Evolutionary conservation across 2,329 filamentous ascomycete species (phyloP).

Genomic region (Elsinoe perseae): DNA sequence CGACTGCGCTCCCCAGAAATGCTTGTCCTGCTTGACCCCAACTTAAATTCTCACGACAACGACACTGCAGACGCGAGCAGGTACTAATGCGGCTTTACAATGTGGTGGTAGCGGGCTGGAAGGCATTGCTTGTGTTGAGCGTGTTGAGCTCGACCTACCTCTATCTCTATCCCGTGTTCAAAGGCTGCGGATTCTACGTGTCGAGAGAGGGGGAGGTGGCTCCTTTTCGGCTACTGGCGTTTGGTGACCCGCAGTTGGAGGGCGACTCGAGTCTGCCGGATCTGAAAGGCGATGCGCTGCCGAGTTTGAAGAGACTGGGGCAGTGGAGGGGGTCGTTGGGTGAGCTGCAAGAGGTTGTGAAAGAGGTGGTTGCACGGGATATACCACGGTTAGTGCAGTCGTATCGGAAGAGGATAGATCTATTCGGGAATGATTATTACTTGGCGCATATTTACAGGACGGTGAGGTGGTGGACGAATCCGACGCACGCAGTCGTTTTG

Average conservation of each 20-base stretch:
- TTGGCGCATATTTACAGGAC: constrained; percentile 85
- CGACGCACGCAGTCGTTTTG: constrained; percentile 80
- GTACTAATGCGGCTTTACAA: constrained; percentile 42
- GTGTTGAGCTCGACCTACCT: constrained; percentile 66
- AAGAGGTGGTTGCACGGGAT: constrained; percentile 44
- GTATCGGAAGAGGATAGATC: constrained; percentile 71
- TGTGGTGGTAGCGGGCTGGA: constrained; percentile 39
- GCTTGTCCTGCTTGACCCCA: neutral
- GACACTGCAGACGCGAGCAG: neutral
- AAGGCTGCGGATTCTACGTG: constrained; percentile 68
- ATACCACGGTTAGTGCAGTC: constrained; percentile 59
- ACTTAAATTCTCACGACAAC: neutral
- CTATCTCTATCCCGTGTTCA: constrained; percentile 78
- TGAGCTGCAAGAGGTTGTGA: constrained; percentile 19
- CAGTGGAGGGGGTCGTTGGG: constrained; percentile 10
- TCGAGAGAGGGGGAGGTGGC: constrained; percentile 37
- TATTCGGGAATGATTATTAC: constrained; percentile 91
- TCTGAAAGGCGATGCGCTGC: constrained; percentile 38
- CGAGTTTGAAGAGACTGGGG: constrained; percentile 28
- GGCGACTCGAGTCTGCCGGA: constrained; percentile 74
- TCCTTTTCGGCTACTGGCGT: constrained; percentile 77
- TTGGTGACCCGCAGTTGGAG: constrained; percentile 90
- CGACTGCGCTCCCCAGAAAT: too few species aligned
- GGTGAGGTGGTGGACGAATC: constrained; percentile 72
- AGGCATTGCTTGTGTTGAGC: constrained; percentile 56